phyloP scores from a whole-genome alignment of 2,329 filamentous ascomycete species.

The Sarocladium brachiariae region DNA sequence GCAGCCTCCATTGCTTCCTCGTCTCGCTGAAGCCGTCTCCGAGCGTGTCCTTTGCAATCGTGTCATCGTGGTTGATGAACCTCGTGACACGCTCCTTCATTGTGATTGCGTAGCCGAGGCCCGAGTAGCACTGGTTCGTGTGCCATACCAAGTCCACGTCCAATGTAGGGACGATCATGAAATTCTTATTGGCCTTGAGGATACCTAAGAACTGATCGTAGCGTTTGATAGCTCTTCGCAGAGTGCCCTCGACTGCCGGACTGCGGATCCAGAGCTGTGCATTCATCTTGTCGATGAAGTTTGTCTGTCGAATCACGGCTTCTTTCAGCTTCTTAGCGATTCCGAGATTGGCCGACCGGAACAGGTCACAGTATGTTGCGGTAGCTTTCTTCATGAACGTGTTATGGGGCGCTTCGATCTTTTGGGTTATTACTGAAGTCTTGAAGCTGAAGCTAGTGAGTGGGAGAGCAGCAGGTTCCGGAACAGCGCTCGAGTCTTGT shows the following conservation, averaged over 20 bases:
- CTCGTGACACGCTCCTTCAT: constrained; percentile 15
- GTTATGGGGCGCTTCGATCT: neutral
- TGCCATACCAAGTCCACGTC: constrained; percentile 38
- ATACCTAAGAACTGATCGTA: constrained; percentile 32
- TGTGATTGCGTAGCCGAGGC: constrained; percentile 17
- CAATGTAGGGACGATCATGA: constrained; percentile 30
- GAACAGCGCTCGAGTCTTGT: neutral
- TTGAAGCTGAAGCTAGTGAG: neutral
- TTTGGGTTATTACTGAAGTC: neutral
- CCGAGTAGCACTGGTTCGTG: constrained; percentile 31
- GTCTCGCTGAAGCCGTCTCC: constrained; percentile 23
- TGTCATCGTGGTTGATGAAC: constrained; percentile 34
- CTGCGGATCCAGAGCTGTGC: constrained; percentile 31
- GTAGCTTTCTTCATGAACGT: neutral
- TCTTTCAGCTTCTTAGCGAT: constrained; percentile 17
- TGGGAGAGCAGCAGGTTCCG: neutral
- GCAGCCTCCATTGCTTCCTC: constrained; percentile 20
- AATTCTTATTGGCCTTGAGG: constrained; percentile 15
- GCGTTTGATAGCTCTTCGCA: constrained; percentile 26
- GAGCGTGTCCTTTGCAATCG: constrained; percentile 20
- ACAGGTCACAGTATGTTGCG: neutral
- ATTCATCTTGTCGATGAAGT: constrained; percentile 35
- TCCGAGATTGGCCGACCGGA: neutral
- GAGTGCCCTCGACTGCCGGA: constrained; percentile 25
- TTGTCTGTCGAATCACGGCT: constrained; percentile 29